Percentiles rank a stretch among this genome's conserved stretches.
phyloP scores from a whole-genome alignment of 2,329 filamentous ascomycete species.

The Ophiostoma piceae region DNA sequence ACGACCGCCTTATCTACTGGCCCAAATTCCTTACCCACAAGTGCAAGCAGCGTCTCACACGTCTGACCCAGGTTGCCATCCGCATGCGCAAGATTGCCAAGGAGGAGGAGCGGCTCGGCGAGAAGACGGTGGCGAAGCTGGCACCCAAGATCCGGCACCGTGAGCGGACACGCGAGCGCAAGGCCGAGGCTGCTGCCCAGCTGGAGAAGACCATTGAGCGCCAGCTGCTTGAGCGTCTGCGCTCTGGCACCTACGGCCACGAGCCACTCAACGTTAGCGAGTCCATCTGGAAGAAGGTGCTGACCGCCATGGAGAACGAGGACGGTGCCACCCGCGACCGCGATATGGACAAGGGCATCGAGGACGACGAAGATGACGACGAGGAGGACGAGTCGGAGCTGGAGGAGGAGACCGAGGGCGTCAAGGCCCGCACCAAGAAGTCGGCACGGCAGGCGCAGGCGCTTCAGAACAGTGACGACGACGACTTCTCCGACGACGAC shows the following conservation, averaged over 20 bases:
- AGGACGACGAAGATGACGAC: slow-evolving; percentile 60
- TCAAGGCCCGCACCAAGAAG: slow-evolving; percentile 18
- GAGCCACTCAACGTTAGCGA: slow-evolving; percentile 93
- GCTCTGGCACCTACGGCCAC: slow-evolving; percentile 91
- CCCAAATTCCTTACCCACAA: slow-evolving; percentile 91
- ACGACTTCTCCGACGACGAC: slow-evolving; percentile 65
- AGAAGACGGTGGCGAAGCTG: slow-evolving; percentile 79
- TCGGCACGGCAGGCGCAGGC: slow-evolving; percentile 19
- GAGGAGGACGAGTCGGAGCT: slow-evolving; percentile 65
- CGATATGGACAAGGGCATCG: slow-evolving; percentile 82
- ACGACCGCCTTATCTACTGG: slow-evolving; percentile 83
- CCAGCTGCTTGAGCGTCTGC: slow-evolving; percentile 83
- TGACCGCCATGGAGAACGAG: slow-evolving; percentile 80
- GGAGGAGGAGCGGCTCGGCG: slow-evolving; percentile 84
- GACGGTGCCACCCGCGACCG: slow-evolving; percentile 78
- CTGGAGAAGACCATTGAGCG: slow-evolving; percentile 93
- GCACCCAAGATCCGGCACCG: slow-evolving; percentile 82
- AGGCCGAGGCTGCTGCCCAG: slow-evolving; percentile 78
- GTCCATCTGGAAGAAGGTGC: slow-evolving; percentile 93
- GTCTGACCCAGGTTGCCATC: slow-evolving; percentile 87
- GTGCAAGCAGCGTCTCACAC: slow-evolving; percentile 81
- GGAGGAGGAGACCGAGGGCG: slow-evolving; percentile 56
- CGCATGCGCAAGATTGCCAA: slow-evolving; percentile 72
- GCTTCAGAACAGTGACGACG: slow-evolving; percentile 46
- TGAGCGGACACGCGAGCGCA: slow-evolving; percentile 64